Evolutionary conservation across 257 asterid species (phyloP).

Genomic region (Linaria vulgaris): DNA sequence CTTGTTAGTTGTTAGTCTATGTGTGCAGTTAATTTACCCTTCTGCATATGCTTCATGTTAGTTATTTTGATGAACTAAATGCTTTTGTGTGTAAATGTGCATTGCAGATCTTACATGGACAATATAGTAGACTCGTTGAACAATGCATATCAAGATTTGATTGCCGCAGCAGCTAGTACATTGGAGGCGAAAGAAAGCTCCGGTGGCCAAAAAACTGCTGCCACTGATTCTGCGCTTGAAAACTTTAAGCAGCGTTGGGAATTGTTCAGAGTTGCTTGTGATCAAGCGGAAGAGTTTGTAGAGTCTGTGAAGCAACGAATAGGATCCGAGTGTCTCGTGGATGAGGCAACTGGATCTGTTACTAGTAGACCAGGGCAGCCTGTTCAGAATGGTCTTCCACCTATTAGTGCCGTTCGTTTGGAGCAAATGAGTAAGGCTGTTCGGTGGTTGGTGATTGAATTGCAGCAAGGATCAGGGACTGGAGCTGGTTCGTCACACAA

Average conservation of each 20-base stretch:
- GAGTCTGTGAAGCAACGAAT: conserved; percentile 96
- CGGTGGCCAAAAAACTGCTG: conserved; percentile 56
- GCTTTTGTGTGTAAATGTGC: conserved; percentile 29
- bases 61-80: no score
- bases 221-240: conserved; percentile 85
- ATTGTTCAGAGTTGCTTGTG: conserved; percentile 81
- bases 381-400: conserved; percentile 61
- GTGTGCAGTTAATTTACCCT: no score
- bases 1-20: no score
- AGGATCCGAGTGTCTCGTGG: conserved; percentile 94
- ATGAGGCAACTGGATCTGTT: conserved; percentile 89
- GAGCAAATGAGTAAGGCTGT: conserved; percentile 99
- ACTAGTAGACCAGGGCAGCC: conserved; percentile 65
- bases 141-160: conserved; percentile 74
- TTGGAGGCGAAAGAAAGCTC: conserved; percentile 67
- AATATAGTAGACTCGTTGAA: conserved; percentile 67
- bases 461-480: conserved; percentile 68
- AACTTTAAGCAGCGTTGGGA: conserved; percentile 92
- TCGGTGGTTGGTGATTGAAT: conserved; percentile 84
- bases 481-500: conserved; percentile 53
- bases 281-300: conserved; percentile 90
- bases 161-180: conserved; percentile 63
- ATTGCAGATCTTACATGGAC: conserved; percentile 53
- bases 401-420: conserved; percentile 91
- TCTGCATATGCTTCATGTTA: no score